Percentiles rank a stretch among this genome's conserved stretches.
Conservation (phyloP, 768 basidiomycete species). For the Sarcomyxa edulis region DNA sequence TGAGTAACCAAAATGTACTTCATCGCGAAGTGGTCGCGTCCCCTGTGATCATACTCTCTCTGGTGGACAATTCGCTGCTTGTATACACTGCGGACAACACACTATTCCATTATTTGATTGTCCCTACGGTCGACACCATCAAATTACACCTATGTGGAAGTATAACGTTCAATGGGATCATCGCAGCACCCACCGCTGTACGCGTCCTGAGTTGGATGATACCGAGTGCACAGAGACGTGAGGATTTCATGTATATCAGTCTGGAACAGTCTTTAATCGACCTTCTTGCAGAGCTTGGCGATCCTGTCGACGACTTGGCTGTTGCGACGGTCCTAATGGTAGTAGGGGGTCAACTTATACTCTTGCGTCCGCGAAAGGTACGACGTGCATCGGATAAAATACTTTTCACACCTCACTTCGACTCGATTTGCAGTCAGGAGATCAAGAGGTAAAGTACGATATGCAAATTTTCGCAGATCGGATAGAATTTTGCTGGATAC, state of each 20-base stretch:
- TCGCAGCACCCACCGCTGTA: constrained; percentile 77
- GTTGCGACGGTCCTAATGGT: constrained; percentile 96
- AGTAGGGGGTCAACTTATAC: constrained; percentile 84
- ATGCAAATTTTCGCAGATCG: constrained; percentile 94
- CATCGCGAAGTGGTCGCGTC: constrained; percentile 73
- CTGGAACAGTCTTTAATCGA: constrained; percentile 5
- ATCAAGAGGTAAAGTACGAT: constrained; percentile 92
- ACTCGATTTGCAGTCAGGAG: constrained; percentile 53
- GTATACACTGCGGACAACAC: constrained; percentile 95
- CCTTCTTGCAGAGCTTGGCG: constrained; percentile 71
- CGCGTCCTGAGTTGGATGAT: constrained; percentile 97
- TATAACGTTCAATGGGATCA: constrained; percentile 90
- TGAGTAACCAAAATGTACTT: constrained; percentile 78
- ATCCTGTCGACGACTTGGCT: constrained; percentile 87
- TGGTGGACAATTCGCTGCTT: constrained; percentile 92
- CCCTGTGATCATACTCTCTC: constrained; percentile 79
- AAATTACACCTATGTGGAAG: constrained; percentile 89
- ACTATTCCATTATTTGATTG: constrained; percentile 85
- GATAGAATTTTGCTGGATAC: constrained; percentile 99
- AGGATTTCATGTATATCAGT: constrained; percentile 23
- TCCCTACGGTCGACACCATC: constrained; percentile 78
- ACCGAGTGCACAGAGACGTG: constrained; percentile 88
- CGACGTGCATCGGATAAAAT: constrained; percentile 7
- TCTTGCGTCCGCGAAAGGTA: constrained; percentile 87
- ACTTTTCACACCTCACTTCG: not conserved